These are phyloP conservation scores for Paramecium caudatum DNA, from an alignment of 73 alveolate genomes.

Conservation along the genomic window DNA sequence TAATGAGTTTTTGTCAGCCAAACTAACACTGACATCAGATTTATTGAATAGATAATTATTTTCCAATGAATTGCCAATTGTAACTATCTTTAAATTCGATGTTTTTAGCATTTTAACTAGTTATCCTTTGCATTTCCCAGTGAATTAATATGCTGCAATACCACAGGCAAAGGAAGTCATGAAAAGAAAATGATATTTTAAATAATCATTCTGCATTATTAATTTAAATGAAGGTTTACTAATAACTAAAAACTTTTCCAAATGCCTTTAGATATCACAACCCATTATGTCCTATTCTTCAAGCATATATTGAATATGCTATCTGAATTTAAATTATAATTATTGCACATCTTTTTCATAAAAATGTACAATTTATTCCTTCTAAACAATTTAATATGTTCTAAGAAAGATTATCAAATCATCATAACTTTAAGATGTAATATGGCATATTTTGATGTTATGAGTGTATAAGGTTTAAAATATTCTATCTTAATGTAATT, in stretches of 20 bases:
- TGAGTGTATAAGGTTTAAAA: background rate
- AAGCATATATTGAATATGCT: conserved; percentile 21
- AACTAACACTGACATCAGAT: conserved; percentile 10
- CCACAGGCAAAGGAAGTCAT: background rate
- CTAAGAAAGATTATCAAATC: conserved; percentile 46
- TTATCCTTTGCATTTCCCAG: conserved; percentile 9
- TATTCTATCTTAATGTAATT: background rate
- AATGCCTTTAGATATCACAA: background rate
- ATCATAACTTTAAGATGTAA: background rate
- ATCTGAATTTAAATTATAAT: conserved; percentile 31
- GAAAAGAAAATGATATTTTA: conserved; percentile 36
- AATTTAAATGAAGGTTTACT: background rate
- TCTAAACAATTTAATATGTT: background rate
- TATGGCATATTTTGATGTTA: background rate
- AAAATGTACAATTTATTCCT: conserved; percentile 53
- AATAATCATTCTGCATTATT: conserved; percentile 36
- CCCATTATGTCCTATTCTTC: conserved; percentile 45
- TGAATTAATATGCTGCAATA: conserved; percentile 23
- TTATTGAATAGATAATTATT: conserved; percentile 41
- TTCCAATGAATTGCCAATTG: background rate
- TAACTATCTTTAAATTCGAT: background rate
- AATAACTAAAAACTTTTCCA: conserved; percentile 13
- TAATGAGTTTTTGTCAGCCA: background rate
- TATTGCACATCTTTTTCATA: background rate
- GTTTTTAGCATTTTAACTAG: conserved; percentile 14